Base-by-base conservation (phyloP, 768 basidiomycete species). In the Symmetrospora coprosmae region DNA sequence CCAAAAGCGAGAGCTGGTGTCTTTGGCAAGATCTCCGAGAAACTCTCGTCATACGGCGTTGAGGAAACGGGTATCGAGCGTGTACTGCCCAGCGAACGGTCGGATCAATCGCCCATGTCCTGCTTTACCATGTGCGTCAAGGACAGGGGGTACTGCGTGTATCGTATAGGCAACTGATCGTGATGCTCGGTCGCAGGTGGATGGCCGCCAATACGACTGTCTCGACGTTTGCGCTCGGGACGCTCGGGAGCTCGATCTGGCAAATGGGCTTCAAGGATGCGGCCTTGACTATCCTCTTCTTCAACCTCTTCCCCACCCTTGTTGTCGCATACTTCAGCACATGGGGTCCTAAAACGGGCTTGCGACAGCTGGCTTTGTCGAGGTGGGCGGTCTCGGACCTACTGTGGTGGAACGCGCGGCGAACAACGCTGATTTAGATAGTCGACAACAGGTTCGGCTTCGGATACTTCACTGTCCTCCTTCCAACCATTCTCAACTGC, bases 221-320 rank as follows among this genome's bases (percentile, higher is more conserved):
- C 13, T 33, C 62, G 28, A 38, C 59, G 14, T 38, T 49, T 30
- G 27, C 60, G 16, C 43, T 63, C 17, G 50, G 47, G 4, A 48
- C 51, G 21, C 51, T 39, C 19, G 66, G 30, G 28, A 7, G 13
- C 49, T 40, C 50, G 4, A 35, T 52, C 17, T 43, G 37, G 52
- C 65, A 66, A 55, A 60, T 76, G 55, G 70, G 71, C n/a, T 65
- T 75, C 46, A 70, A 71, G n/a, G 73, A 75, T 48, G 70, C 73
- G 17, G 66, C 73, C 64, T 66, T 75, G 35, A 67, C 68, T 13
- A 74, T 76, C 68, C 53, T 77, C 64, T 76, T 76, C 69, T 74
- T 76, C 69, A 76, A 75, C 65, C 66, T 72, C 28, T 61, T 73
- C 50, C 39, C 64, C 41, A 71, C 69, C 13, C n/a, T 38, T 8